phyloP scores from a whole-genome alignment of 345 rosid genomes.

The Hevea brasiliensis region DNA sequence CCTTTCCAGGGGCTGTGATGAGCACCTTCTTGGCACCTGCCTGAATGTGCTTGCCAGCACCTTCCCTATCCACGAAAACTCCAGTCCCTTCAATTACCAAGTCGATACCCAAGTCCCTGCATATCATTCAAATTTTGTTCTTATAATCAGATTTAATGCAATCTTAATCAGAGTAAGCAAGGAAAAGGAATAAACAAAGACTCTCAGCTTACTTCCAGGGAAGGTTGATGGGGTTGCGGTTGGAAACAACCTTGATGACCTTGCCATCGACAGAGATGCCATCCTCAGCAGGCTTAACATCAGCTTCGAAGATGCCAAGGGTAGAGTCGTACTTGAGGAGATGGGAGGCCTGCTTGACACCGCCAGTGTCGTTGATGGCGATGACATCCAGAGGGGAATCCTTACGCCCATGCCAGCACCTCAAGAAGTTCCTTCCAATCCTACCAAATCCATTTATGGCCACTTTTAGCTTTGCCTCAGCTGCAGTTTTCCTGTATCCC shows the following conservation, averaged over 20 bases:
- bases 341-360: conserved; percentile 94
- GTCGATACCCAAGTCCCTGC: conserved; percentile 80
- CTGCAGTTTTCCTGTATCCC: conserved; percentile 66
- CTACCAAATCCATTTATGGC: conserved; percentile 94
- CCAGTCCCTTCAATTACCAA: conserved; percentile 96
- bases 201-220: conserved; percentile 75
- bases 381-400: conserved; percentile 86
- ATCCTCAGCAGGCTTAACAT: conserved; percentile 71
- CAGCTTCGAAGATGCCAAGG: conserved; percentile 90
- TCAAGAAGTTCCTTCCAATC: conserved; percentile 92
- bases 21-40: conserved; percentile 98
- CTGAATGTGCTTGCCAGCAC: conserved; percentile 90
- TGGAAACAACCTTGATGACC: conserved; percentile 82
- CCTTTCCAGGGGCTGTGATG: conserved; percentile 96
- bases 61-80: conserved; percentile 91
- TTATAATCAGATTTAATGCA: not conserved
- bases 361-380: conserved; percentile 92
- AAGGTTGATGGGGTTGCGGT: conserved; percentile 73
- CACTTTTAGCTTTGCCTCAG: conserved; percentile 82
- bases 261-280: conserved; percentile 98
- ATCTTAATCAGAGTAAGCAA: not conserved
- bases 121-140: not conserved
- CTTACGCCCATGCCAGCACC: conserved; percentile 96
- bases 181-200: no score
- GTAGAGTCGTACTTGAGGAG: conserved; percentile 96